phyloP scores from a whole-genome alignment of 1,284 basidiomycete genomes.

The Takashimella tepidaria region DNA sequence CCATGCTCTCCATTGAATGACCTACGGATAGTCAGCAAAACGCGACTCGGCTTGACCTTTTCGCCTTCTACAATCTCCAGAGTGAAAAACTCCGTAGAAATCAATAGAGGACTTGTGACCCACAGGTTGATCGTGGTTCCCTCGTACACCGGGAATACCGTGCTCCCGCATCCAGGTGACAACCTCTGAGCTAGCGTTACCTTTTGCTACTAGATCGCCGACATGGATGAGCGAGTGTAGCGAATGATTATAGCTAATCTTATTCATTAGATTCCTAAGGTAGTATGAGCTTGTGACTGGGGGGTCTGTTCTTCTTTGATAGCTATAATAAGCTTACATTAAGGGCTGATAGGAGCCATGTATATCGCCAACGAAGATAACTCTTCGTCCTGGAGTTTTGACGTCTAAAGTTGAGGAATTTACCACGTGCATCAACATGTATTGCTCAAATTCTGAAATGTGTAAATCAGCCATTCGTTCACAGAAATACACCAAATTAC shows the following conservation, averaged over 20 bases:
- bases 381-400: constrained; percentile 46
- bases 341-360: constrained; percentile 71
- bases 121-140: constrained; percentile 76
- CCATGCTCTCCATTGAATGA: constrained; percentile 82
- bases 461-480: constrained; percentile 10
- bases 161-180: constrained; percentile 60
- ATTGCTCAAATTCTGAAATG: constrained; percentile 38
- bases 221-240: constrained; percentile 69
- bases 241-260: constrained; percentile 57
- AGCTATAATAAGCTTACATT: constrained; percentile 50
- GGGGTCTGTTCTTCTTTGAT: background rate
- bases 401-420: constrained; percentile 23
- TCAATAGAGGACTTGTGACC: background rate
- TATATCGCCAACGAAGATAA: constrained; percentile 74
- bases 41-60: background rate
- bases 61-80: background rate
- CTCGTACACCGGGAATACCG: constrained; percentile 68
- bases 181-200: constrained; percentile 59
- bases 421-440: constrained; percentile 38
- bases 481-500: too few relatives aligned
- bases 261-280: constrained; percentile 51
- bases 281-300: background rate
- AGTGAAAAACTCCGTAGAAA: too few relatives aligned
- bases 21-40: constrained; percentile 40
- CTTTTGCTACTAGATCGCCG: constrained; percentile 75